phyloP scores from a whole-genome alignment of 2,329 filamentous ascomycete species.

The Fusarium chlamydosporum region DNA sequence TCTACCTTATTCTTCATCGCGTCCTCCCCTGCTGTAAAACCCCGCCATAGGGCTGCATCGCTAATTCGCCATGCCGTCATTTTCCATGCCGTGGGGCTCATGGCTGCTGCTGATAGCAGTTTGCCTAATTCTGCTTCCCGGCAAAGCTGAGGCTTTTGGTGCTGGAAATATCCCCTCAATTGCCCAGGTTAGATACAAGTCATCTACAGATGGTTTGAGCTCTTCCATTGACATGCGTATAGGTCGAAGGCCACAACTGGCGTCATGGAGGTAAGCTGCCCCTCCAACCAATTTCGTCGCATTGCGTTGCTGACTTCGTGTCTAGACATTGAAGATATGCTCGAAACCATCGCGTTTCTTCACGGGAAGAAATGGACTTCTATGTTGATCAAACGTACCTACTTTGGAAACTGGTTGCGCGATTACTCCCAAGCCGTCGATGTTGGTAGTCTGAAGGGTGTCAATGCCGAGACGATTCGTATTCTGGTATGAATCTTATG shows the following conservation, averaged over 20 bases:
- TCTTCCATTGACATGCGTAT: conserved; percentile 42
- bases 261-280: conserved; percentile 71
- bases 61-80: conserved; percentile 62
- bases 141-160: conserved; percentile 73
- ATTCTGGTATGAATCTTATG: conserved; percentile 67
- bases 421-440: conserved; percentile 90
- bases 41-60: conserved; percentile 48
- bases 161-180: conserved; percentile 80
- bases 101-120: conserved; percentile 66
- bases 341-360: conserved; percentile 82
- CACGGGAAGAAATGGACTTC: conserved; percentile 88
- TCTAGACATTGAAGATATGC: conserved; percentile 82
- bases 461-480: conserved; percentile 82
- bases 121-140: conserved; percentile 69
- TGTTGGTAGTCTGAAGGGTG: conserved; percentile 82
- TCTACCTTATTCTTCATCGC: conserved; percentile 7
- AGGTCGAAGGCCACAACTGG: conserved; percentile 78
- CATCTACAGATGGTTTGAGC: not conserved
- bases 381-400: conserved; percentile 81
- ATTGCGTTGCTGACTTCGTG: conserved; percentile 30
- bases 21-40: conserved; percentile 31
- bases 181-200: conserved; percentile 56
- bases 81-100: conserved; percentile 62
- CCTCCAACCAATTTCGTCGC: conserved; percentile 18
- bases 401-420: conserved; percentile 89